Conservation (phyloP, 73 alveolate species). For the Paraurostyla sp. region DNA sequence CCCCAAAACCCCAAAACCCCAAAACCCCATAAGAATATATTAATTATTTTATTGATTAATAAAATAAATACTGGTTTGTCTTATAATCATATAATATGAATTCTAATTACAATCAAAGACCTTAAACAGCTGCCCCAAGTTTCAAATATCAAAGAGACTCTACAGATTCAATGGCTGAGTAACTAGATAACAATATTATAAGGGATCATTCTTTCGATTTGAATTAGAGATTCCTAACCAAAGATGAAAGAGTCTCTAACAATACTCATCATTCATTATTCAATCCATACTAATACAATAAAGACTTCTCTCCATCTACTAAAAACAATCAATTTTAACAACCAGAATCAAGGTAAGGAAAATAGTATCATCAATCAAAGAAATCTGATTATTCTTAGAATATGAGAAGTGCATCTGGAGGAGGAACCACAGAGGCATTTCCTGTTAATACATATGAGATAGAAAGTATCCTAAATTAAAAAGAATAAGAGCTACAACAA, state of each 20-base stretch:
- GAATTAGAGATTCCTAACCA: background rate
- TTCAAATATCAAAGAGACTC: background rate
- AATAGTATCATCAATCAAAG: background rate
- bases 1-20: no score
- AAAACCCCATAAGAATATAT: no score
- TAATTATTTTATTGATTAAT: no score
- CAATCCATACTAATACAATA: background rate
- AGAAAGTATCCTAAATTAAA: conserved; percentile 25
- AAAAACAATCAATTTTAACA: background rate
- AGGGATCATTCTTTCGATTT: background rate
- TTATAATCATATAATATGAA: no score
- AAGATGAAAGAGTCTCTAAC: background rate
- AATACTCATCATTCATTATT: conserved; percentile 1
- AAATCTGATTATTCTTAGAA: background rate
- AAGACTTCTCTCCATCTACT: background rate
- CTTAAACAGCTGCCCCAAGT: background rate
- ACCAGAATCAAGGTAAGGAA: background rate
- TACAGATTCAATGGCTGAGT: background rate
- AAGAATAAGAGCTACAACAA: conserved; percentile 37
- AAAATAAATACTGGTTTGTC: no score
- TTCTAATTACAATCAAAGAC: conserved; percentile 6
- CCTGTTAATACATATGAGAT: conserved; percentile 2
- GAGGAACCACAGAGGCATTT: no score
- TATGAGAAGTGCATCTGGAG: background rate
- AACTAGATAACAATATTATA: background rate